Evolutionary conservation across 2,329 filamentous ascomycete species (phyloP).

Genomic region (Endocalyx cinctus): DNA sequence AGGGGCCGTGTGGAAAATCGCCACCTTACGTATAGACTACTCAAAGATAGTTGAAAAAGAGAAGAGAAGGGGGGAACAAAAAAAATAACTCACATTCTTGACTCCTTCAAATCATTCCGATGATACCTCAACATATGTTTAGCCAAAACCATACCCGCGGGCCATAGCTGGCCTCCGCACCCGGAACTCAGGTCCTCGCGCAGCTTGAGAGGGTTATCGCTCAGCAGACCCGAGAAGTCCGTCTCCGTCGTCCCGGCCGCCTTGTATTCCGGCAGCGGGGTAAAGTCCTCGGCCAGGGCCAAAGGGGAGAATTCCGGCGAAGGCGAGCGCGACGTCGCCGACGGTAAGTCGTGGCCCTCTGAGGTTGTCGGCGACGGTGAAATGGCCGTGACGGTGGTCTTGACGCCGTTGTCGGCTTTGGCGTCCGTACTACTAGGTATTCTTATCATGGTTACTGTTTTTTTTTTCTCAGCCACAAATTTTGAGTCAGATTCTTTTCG

Average conservation of each 20-base stretch:
- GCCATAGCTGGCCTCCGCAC: slow-evolving; percentile 93
- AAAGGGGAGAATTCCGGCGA: slow-evolving; percentile 49
- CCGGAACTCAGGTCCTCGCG: slow-evolving; percentile 83
- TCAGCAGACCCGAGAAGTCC: slow-evolving; percentile 70
- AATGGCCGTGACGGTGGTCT: too few relatives aligned
- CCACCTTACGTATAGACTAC: too few relatives aligned
- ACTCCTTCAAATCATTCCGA: slow-evolving; percentile 54
- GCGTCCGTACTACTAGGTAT: too few relatives aligned
- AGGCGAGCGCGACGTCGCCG: slow-evolving; percentile 28
- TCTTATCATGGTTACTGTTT: too few relatives aligned
- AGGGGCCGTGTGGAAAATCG: too few relatives aligned
- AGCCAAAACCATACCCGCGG: slow-evolving; percentile 81
- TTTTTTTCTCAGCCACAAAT: too few relatives aligned
- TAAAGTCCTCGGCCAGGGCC: slow-evolving; percentile 48
- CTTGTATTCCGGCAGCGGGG: slow-evolving; percentile 58
- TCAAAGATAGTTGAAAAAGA: background rate
- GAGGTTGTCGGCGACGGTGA: too few relatives aligned
- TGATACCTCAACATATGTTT: slow-evolving; percentile 81
- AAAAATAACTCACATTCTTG: slow-evolving; percentile 63
- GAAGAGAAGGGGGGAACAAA: background rate
- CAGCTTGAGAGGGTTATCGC: slow-evolving; percentile 64
- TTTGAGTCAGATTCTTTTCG: too few relatives aligned
- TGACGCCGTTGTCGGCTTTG: too few relatives aligned
- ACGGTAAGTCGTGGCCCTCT: too few relatives aligned
- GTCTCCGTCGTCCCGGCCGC: slow-evolving; percentile 45